phyloP scores from a whole-genome alignment of 495 filamentous ascomycete genomes.

The Aspergillus ostianus region DNA sequence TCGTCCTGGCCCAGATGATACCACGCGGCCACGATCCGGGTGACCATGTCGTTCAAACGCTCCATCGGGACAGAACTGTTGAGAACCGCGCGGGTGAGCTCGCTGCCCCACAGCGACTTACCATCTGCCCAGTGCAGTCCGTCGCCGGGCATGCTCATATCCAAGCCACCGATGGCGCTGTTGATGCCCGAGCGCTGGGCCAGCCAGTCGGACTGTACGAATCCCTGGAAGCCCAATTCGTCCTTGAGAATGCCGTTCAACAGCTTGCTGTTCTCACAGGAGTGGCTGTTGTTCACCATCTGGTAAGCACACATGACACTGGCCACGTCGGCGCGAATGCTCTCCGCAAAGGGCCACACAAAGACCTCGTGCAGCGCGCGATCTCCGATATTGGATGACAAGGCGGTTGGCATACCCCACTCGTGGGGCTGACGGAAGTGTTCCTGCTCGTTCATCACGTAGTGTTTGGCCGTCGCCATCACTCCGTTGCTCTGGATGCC shows the following conservation, averaged over 20 bases:
- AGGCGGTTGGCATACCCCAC: constrained; percentile 71
- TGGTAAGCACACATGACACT: constrained; percentile 90
- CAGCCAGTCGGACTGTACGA: constrained; percentile 91
- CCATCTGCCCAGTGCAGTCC: constrained; percentile 75
- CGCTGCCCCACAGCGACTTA: constrained; percentile 73
- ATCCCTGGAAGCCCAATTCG: constrained; percentile 92
- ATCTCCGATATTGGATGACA: constrained; percentile 82
- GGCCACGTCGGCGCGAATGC: constrained; percentile 80
- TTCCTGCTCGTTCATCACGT: constrained; percentile 82
- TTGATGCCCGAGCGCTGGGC: constrained; percentile 81
- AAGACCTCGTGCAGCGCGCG: constrained; percentile 82
- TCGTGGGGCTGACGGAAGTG: constrained; percentile 74
- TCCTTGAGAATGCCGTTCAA: constrained; percentile 93
- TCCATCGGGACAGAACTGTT: constrained; percentile 82
- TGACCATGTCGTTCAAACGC: constrained; percentile 90
- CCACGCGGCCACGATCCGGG: constrained; percentile 87
- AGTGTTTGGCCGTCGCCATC: constrained; percentile 84
- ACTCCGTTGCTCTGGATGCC: constrained; percentile 80
- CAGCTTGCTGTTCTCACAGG: constrained; percentile 88
- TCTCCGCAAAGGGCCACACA: constrained; percentile 86
- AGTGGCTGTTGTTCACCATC: constrained; percentile 85
- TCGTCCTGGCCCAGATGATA: constrained; percentile 87
- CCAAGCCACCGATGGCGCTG: constrained; percentile 78
- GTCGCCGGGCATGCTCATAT: constrained; percentile 97
- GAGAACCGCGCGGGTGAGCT: constrained; percentile 73